Evolutionary conservation across 2,329 filamentous ascomycete species (phyloP), one percentile per base, ranked within the genome.

Genomic region (Ampelomyces quisqualis): DNA sequence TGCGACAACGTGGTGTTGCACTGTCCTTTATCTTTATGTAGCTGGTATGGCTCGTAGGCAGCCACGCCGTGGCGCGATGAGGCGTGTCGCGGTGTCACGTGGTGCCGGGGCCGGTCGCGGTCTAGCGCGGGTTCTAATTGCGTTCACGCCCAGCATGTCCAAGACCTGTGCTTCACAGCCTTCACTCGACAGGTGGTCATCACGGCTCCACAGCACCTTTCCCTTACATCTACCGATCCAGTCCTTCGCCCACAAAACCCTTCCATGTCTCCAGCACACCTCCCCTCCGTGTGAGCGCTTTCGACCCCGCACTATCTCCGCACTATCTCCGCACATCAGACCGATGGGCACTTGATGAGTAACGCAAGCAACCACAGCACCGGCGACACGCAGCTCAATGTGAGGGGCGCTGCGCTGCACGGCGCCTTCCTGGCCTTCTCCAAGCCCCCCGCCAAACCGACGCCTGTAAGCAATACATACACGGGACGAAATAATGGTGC

Each of bases 371-470:
- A 55, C 49, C 53, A 51, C 34, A 47, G 56, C 43, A 60, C 64
- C 42, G 55, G 59, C 50, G 62, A 67, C 47, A 64, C 64, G 20
- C 62, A 63, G 21, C 53, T 63, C 51, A 69, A 68, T 51, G 60
- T 65, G 30, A 64, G 53, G 40, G 55, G 72, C 58, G 73, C 75
- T 32, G 76, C 76, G 31, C 67, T 78, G 10, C 65, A 65, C 37
- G 76, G 76, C 21, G 76, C 76, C 7, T 64, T 70, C 5, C 53
- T 67, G 27, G 76, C 76, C 15, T 78, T 78, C 57, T 68, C 64
- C 8, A 74, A 71, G 53, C 69, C 70, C 18, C 55, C 67, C 19
- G 51, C 67, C 30, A 70, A 70, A 51, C 66, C 70, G 14, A 71
- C 70, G 43, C 65, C 70, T 2, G 45, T 48, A n/a, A 52, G 57